A percentile compares a stretch with the other conserved stretches of the same genome.
phyloP scores from a whole-genome alignment of 257 asterid genomes.

The Lantana camara region DNA sequence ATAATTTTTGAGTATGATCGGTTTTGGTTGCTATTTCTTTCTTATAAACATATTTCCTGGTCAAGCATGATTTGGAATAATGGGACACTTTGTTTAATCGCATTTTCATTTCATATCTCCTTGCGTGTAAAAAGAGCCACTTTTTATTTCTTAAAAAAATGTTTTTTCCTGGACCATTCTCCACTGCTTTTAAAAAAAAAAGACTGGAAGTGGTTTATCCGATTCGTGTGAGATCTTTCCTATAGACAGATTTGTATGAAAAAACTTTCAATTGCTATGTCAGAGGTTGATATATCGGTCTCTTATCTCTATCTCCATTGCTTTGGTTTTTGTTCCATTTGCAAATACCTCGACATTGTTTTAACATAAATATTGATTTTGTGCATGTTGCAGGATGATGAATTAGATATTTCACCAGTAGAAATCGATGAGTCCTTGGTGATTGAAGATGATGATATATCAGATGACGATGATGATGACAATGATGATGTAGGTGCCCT shows the following conservation, averaged over 20 bases:
- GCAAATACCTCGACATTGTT: neutral
- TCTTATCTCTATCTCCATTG: too few species aligned
- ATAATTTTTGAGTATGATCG: neutral
- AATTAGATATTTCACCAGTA: slow-evolving; percentile 75
- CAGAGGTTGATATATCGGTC: too few species aligned
- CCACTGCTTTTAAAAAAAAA: too few species aligned
- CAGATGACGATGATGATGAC: slow-evolving; percentile 78
- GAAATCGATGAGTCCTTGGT: slow-evolving; percentile 90
- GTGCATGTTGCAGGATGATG: slow-evolving; percentile 77
- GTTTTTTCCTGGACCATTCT: too few species aligned
- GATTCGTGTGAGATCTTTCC: too few species aligned
- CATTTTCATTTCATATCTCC: too few species aligned
- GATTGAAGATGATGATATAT: slow-evolving; percentile 94
- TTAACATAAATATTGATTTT: slow-evolving; percentile 8
- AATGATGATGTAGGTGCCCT: slow-evolving; percentile 71
- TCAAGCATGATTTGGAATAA: neutral
- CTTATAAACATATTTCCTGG: neutral
- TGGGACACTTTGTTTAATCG: too few species aligned
- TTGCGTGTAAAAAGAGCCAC: too few species aligned
- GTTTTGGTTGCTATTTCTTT: neutral
- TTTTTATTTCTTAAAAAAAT: too few species aligned
- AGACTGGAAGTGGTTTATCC: too few species aligned
- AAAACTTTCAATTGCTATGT: too few species aligned
- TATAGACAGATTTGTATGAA: too few species aligned
- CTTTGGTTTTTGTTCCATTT: neutral